phyloP scores from a whole-genome alignment of 352 stramenopile genomes.

The Elongisporangium anandrum region DNA sequence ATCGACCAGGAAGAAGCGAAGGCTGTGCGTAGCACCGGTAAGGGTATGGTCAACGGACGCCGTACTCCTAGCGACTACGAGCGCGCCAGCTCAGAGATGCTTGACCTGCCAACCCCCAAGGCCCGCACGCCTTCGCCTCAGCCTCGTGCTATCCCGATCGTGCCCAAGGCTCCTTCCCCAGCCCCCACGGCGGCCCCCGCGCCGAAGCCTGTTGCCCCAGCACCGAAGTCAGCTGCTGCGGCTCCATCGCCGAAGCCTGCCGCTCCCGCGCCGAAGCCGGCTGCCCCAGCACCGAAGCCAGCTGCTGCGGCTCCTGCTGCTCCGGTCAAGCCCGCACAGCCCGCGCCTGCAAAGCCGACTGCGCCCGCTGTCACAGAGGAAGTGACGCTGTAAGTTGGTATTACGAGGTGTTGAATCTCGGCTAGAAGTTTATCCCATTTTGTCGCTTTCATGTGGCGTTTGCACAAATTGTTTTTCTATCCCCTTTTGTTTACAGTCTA shows the following conservation, averaged over 20 bases:
- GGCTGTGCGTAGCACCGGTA: slow-evolving; percentile 77
- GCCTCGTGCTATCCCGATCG: slow-evolving; percentile 7
- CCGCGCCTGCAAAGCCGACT: not conserved
- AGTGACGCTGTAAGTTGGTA: not conserved
- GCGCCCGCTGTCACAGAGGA: not conserved
- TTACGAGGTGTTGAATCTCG: not conserved
- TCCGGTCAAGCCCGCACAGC: not conserved
- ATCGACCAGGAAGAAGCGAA: slow-evolving; percentile 88
- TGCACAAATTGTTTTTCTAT: not conserved
- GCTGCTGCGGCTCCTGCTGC: slow-evolving; percentile 8
- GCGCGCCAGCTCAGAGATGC: slow-evolving; percentile 44
- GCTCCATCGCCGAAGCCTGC: slow-evolving; percentile 17
- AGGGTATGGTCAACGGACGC: slow-evolving; percentile 42
- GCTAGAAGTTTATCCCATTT: not conserved
- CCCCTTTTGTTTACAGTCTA: not conserved
- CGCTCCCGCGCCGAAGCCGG: slow-evolving; percentile 12
- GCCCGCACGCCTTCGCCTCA: slow-evolving; percentile 16
- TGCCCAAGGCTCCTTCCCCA: slow-evolving; percentile 2
- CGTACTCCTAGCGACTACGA: slow-evolving; percentile 43
- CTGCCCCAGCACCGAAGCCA: slow-evolving; percentile 14
- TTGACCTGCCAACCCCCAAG: slow-evolving; percentile 31
- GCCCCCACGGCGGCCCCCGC: slow-evolving; percentile 6
- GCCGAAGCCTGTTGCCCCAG: slow-evolving; percentile 2
- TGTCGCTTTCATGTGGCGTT: not conserved
- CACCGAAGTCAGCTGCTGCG: slow-evolving; percentile 2